Evolutionary conservation across 768 basidiomycete species (phyloP).

Genomic region (Plicaturopsis crispa): DNA sequence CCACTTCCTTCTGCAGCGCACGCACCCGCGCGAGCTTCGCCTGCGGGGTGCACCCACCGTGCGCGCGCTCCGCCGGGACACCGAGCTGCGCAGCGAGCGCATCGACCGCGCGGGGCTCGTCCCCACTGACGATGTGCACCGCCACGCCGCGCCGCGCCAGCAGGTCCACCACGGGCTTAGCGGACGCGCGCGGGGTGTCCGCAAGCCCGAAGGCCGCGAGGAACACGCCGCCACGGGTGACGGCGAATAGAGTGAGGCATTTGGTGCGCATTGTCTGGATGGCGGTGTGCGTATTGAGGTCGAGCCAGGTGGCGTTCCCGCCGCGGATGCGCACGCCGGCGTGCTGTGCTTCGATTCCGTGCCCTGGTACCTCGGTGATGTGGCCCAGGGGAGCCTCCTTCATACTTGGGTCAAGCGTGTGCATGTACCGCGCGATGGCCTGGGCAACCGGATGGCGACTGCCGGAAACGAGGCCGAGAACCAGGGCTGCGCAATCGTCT

Average conservation of each 20-base stretch:
- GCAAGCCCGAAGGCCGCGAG: conserved; percentile 31
- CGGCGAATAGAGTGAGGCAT: conserved; percentile 38
- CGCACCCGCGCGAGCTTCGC: conserved; percentile 32
- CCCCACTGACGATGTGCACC: conserved; percentile 44
- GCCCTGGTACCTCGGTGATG: conserved; percentile 24
- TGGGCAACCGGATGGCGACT: conserved; percentile 28
- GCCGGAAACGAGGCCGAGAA: conserved; percentile 22
- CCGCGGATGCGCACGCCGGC: conserved; percentile 24
- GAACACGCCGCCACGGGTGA: conserved; percentile 17
- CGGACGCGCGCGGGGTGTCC: conserved; percentile 37
- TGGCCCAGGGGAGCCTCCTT: conserved; percentile 2
- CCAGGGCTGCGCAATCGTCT: too few relatives aligned
- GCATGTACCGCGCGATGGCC: conserved; percentile 23
- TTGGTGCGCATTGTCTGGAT: conserved; percentile 25
- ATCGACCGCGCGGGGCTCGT: conserved; percentile 34
- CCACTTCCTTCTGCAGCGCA: conserved; percentile 16
- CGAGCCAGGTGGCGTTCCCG: conserved; percentile 28
- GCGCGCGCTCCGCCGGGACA: conserved; percentile 26
- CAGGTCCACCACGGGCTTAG: conserved; percentile 24
- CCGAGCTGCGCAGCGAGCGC: conserved; percentile 31
- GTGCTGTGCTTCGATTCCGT: conserved; percentile 26
- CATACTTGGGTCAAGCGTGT: too few relatives aligned
- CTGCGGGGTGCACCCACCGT: conserved; percentile 36
- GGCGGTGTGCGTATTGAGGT: conserved; percentile 15
- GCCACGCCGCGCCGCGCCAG: conserved; percentile 27